Evolutionary conservation across 164 flowering plant genomes (phyloP).

Genomic region (Magnolia changhungtana): DNA sequence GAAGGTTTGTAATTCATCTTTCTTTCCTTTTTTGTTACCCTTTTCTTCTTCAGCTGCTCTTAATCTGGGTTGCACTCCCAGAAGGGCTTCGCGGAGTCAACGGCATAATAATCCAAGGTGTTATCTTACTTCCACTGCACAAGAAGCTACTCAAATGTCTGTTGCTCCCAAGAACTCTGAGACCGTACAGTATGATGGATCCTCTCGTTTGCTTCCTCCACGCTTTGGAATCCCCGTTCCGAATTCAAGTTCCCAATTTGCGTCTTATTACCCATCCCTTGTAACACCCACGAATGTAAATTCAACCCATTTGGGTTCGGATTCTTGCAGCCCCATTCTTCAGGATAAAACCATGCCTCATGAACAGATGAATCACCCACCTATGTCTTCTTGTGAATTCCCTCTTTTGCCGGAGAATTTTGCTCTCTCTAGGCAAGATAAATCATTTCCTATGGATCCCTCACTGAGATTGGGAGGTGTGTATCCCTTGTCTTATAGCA

Average conservation of each 20-base stretch:
- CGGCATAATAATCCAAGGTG: constrained; percentile 60
- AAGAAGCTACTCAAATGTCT: constrained; percentile 29
- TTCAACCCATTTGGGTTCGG: constrained; percentile 13
- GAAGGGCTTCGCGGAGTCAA: constrained; percentile 87
- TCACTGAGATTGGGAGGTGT: constrained; percentile 36
- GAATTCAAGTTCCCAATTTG: constrained; percentile 9
- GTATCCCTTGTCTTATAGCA: constrained; percentile 63
- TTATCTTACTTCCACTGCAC: constrained; percentile 53
- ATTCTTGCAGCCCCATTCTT: constrained; percentile 22
- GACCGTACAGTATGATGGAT: constrained; percentile 15
- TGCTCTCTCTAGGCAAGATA: constrained; percentile 20
- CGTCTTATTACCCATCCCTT: constrained; percentile 8
- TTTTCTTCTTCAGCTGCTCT: constrained; percentile 67
- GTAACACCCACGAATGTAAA: constrained; percentile 19
- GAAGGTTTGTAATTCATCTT: background rate
- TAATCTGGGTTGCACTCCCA: constrained; percentile 75
- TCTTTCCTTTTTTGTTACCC: background rate
- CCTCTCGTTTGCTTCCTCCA: constrained; percentile 18
- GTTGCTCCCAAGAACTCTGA: constrained; percentile 23
- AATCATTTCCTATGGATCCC: constrained; percentile 8
- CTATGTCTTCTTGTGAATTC: constrained; percentile 6
- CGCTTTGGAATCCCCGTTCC: constrained; percentile 12
- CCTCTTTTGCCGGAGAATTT: constrained; percentile 27
- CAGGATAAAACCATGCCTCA: constrained; percentile 19
- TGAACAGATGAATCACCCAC: background rate